Percentiles rank a stretch among this genome's conserved stretches.
Evolutionary conservation across 108 stramenopile species (phyloP).

Genomic region (Fragilaria crotonensis): DNA sequence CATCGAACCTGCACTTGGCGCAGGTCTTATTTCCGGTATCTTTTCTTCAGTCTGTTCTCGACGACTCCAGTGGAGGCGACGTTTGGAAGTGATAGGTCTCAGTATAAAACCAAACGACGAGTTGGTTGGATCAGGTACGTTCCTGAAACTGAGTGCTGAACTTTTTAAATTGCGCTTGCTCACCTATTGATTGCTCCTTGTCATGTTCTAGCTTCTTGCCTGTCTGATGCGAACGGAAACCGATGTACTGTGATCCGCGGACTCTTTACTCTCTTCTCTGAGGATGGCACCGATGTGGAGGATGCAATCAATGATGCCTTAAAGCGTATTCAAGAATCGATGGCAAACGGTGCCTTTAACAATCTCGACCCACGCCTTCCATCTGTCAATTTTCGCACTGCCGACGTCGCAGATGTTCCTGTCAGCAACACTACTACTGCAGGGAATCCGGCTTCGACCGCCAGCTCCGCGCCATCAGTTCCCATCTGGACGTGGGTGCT

Average conservation of each 20-base stretch:
- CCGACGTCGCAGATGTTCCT: too few relatives aligned
- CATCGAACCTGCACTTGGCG: not conserved
- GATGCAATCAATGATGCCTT: not conserved
- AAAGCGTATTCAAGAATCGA: not conserved
- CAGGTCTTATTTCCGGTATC: not conserved
- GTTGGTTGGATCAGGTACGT: not conserved
- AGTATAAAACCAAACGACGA: not conserved
- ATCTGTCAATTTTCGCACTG: not conserved
- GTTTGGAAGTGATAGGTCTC: not conserved
- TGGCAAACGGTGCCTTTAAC: not conserved
- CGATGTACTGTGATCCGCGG: not conserved
- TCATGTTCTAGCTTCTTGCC: too few relatives aligned
- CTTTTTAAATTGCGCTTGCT: not conserved
- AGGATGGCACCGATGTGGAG: not conserved
- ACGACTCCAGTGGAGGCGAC: not conserved
- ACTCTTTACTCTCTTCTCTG: not conserved
- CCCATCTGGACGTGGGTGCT: not conserved
- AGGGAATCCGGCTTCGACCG: too few relatives aligned
- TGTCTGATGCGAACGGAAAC: not conserved
- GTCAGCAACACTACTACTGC: too few relatives aligned
- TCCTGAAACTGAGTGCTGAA: not conserved
- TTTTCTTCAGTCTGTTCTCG: not conserved
- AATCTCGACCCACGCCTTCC: not conserved
- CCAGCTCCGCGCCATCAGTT: not conserved
- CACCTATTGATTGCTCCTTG: not conserved